Evolutionary conservation across 805 yeast species (phyloP).

Genomic region (Limtongia smithiae): DNA sequence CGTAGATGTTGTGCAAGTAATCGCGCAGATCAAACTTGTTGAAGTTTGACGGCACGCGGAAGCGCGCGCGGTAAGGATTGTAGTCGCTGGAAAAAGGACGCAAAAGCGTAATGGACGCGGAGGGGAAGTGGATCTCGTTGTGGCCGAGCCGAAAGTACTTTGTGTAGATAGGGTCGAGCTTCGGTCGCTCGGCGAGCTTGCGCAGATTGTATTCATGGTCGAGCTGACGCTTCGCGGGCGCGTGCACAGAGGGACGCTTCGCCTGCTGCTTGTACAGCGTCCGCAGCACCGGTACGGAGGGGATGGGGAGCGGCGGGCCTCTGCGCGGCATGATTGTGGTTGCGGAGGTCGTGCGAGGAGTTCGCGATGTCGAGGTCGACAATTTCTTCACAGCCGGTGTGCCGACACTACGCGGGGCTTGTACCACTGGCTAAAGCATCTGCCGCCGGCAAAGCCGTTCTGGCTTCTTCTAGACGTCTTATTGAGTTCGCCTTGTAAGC

Average conservation of each 20-base stretch:
- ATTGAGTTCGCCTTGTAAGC: no score
- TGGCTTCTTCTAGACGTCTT: no score
- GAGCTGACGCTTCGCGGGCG: constrained; percentile 12
- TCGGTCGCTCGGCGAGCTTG: constrained; percentile 15
- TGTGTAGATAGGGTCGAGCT: constrained; percentile 8
- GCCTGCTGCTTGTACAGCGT: constrained; percentile 17
- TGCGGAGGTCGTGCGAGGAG: no score
- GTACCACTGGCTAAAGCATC: no score
- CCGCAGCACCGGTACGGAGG: constrained; percentile 20
- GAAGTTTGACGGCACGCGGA: constrained; percentile 88
- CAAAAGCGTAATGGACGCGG: constrained; percentile 71
- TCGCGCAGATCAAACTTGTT: constrained; percentile 93
- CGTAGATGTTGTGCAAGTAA: constrained; percentile 85
- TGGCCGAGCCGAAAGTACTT: constrained; percentile 71
- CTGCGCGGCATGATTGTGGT: no score
- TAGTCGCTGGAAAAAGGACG: constrained; percentile 51
- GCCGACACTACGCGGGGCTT: no score
- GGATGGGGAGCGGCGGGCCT: constrained; percentile 7
- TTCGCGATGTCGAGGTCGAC: no score
- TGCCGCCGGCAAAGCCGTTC: no score
- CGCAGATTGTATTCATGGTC: constrained; percentile 10
- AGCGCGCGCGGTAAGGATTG: constrained; percentile 88
- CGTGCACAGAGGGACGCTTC: constrained; percentile 11
- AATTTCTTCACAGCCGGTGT: no score
- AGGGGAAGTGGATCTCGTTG: constrained; percentile 74